A percentile compares a stretch with the other conserved stretches of the same genome.
Conservation (phyloP, 1,284 basidiomycete species). For the Ceratobasidium sp. region DNA sequence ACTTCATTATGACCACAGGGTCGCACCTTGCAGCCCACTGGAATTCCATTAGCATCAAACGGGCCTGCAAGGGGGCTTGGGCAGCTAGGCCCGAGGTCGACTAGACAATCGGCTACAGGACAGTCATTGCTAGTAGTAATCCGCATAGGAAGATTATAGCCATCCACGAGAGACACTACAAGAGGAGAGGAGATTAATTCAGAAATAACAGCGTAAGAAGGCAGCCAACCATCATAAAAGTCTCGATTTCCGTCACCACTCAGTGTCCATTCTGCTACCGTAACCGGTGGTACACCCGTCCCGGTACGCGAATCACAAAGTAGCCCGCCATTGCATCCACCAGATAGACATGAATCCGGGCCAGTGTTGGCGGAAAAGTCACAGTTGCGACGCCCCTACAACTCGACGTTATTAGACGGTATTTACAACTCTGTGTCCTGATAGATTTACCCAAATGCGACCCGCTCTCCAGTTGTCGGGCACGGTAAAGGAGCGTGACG, state of each 20-base stretch:
- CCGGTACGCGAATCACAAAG: conserved; percentile 58
- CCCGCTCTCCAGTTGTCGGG: conserved; percentile 59
- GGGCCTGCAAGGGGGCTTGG: conserved; percentile 58
- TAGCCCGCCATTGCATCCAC: conserved; percentile 58
- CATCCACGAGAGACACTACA: conserved; percentile 60
- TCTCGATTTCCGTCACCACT: conserved; percentile 51
- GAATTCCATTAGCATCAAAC: conserved; percentile 57
- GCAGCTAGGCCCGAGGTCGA: conserved; percentile 58
- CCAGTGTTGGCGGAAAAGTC: conserved; percentile 58
- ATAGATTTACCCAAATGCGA: conserved; percentile 53
- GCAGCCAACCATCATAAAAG: conserved; percentile 54
- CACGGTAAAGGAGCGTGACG: conserved; percentile 53
- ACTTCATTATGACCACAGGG: conserved; percentile 60
- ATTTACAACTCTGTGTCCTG: neutral
- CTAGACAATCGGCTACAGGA: conserved; percentile 57
- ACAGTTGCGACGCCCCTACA: conserved; percentile 57
- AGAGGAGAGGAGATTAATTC: neutral
- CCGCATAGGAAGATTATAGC: conserved; percentile 64
- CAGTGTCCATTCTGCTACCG: conserved; percentile 66
- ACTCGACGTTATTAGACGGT: neutral
- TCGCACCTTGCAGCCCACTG: conserved; percentile 64
- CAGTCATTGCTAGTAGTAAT: conserved; percentile 63
- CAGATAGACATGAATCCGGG: conserved; percentile 61
- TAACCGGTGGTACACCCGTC: conserved; percentile 66
- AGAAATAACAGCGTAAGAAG: neutral